Percentiles rank a stretch among this genome's conserved stretches.
Evolutionary conservation across 2,329 filamentous ascomycete genomes (phyloP).

Genomic region (Cladophialophora exuberans): DNA sequence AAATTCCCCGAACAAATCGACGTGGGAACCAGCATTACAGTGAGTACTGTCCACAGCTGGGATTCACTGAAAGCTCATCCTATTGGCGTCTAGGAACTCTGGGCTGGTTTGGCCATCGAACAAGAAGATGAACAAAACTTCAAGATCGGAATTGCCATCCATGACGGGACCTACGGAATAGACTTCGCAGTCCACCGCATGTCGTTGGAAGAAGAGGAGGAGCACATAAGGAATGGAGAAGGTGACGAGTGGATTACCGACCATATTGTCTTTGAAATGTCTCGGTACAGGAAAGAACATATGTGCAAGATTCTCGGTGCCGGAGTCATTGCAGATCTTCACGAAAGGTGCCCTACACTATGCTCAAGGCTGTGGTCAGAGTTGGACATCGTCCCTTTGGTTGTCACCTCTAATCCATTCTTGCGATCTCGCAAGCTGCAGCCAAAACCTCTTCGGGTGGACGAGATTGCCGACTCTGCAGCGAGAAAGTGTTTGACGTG

Average conservation of each 20-base stretch:
- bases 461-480: constrained; percentile 82
- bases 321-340: constrained; percentile 66
- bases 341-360: constrained; percentile 64
- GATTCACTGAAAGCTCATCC: too few species aligned
- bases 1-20: constrained; percentile 22
- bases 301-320: constrained; percentile 72
- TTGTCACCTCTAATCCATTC: constrained; percentile 51
- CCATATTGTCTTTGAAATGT: constrained; percentile 21
- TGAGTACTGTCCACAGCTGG: constrained; percentile 15
- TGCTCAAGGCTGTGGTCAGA: constrained; percentile 75
- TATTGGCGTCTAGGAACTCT: constrained; percentile 26
- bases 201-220: constrained; percentile 23
- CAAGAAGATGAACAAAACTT: constrained; percentile 22
- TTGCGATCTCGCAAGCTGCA: constrained; percentile 41
- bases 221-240: constrained; percentile 8
- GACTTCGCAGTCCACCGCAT: constrained; percentile 32
- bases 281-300: constrained; percentile 26
- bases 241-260: constrained; percentile 26
- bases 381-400: constrained; percentile 74
- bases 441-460: constrained; percentile 59
- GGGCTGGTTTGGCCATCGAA: constrained; percentile 29
- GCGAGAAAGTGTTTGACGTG: constrained; percentile 76
- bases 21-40: constrained; percentile 25
- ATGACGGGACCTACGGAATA: constrained; percentile 33
- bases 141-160: constrained; percentile 29